Conservation (phyloP, 1,284 basidiomycete species). For the Boletus chippewaensis region DNA sequence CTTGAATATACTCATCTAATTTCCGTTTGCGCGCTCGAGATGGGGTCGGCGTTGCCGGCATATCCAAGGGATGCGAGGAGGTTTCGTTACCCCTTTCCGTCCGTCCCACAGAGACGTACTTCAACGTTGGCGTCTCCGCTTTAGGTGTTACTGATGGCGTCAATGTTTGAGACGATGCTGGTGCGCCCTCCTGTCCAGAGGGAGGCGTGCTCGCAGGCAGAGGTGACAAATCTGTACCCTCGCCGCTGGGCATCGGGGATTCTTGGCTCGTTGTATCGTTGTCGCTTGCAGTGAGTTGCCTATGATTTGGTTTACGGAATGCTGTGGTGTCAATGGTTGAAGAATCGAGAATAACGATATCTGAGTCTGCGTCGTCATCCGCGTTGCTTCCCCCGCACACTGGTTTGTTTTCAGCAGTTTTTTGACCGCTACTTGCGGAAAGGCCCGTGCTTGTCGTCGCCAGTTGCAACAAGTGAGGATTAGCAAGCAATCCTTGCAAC, state of each 20-base stretch:
- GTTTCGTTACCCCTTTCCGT: neutral
- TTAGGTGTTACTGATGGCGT: neutral
- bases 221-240: conserved; percentile 12
- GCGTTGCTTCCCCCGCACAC: neutral
- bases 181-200: conserved; percentile 9
- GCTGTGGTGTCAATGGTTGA: conserved; percentile 23
- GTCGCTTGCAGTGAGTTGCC: neutral
- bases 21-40: conserved; percentile 22
- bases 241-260: conserved; percentile 1
- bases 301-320: conserved; percentile 20
- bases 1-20: conserved; percentile 16
- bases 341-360: conserved; percentile 28
- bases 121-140: conserved; percentile 4
- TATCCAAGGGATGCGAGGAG: neutral
- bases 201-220: conserved; percentile 17
- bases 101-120: neutral
- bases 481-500: conserved; percentile 20
- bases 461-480: conserved; percentile 20
- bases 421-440: neutral
- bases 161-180: conserved; percentile 10
- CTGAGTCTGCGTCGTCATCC: conserved; percentile 22
- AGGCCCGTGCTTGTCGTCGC: neutral
- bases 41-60: conserved; percentile 16
- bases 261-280: conserved; percentile 3
- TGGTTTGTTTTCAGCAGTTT: neutral